Percentiles rank a stretch among this genome's conserved stretches.
These are phyloP conservation scores for Podosphaera fusca DNA, from an alignment of 2,329 filamentous ascomycete species.

Conservation along the genomic window DNA sequence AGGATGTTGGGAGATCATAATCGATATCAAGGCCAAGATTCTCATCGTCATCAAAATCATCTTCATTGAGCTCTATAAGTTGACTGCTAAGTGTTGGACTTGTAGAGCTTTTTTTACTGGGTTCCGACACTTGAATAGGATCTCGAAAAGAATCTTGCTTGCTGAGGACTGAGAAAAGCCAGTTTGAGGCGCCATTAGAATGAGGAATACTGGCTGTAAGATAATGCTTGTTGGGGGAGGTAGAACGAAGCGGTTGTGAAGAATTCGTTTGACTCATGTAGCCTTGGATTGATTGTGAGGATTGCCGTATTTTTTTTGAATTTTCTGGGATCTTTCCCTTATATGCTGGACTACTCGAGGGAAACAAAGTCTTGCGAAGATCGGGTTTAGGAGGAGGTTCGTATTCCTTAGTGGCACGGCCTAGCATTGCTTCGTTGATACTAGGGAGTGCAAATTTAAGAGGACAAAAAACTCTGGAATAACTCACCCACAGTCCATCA, in stretches of 20 bases:
- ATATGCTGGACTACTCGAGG: constrained; percentile 29
- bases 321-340: constrained; percentile 26
- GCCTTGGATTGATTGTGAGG: constrained; percentile 16
- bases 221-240: constrained; percentile 10
- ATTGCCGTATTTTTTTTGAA: constrained; percentile 22
- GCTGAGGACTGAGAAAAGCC: constrained; percentile 16
- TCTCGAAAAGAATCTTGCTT: constrained; percentile 27
- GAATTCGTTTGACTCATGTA: constrained; percentile 14
- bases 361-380: constrained; percentile 27
- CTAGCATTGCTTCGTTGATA: constrained; percentile 15
- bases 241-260: constrained; percentile 6
- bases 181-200: neutral
- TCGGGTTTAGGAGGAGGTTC: constrained; percentile 8
- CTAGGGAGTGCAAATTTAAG: neutral
- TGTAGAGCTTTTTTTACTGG: constrained; percentile 14
- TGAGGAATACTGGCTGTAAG: constrained; percentile 3
- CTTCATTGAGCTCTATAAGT: constrained; percentile 30
- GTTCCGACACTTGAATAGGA: constrained; percentile 17
- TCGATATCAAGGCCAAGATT: constrained; percentile 49
- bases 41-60: constrained; percentile 72
- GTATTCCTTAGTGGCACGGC: constrained; percentile 10
- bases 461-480: neutral
- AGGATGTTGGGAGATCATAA: constrained; percentile 10
- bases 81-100: constrained; percentile 6
- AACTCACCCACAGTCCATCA: neutral